phyloP scores from a whole-genome alignment of 2,329 filamentous ascomycete species.

The Escovopsis sp. region DNA sequence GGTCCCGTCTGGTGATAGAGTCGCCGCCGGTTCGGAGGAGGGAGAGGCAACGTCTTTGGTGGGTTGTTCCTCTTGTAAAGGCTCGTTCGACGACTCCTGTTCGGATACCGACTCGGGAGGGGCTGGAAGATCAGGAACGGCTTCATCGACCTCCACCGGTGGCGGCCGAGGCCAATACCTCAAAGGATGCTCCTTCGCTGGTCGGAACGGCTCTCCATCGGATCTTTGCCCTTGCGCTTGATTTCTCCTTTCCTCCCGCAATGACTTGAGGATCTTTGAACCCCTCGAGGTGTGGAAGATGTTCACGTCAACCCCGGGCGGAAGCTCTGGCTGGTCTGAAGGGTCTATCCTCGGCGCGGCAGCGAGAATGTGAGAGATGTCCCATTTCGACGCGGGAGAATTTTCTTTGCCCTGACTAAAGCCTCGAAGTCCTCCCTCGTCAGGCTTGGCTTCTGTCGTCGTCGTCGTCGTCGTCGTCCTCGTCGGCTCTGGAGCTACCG shows the following conservation, averaged over 20 bases:
- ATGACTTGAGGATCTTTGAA: conserved; percentile 28
- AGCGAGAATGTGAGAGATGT: not conserved
- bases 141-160: conserved; percentile 8
- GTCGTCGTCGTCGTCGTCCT: not conserved
- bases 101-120: not conserved
- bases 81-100: not conserved
- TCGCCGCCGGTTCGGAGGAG: conserved; percentile 1
- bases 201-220: not conserved
- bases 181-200: conserved; percentile 23
- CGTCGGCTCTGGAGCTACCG: not conserved
- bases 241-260: conserved; percentile 14
- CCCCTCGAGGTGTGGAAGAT: conserved; percentile 33
- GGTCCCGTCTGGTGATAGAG: not conserved
- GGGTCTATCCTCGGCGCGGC: conserved; percentile 5
- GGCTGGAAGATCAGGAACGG: not conserved
- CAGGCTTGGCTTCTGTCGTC: not conserved
- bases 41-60: not conserved
- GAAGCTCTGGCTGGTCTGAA: conserved; percentile 19
- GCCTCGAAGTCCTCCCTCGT: too few species aligned
- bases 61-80: not conserved
- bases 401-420: too few species aligned
- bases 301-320: conserved; percentile 28
- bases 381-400: too few species aligned
- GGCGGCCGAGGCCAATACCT: conserved; percentile 19
- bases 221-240: conserved; percentile 18